These are phyloP conservation scores for Glomus cerebriforme DNA, from an alignment of 192 early-diverging fungal genomes.

Conservation along the genomic window DNA sequence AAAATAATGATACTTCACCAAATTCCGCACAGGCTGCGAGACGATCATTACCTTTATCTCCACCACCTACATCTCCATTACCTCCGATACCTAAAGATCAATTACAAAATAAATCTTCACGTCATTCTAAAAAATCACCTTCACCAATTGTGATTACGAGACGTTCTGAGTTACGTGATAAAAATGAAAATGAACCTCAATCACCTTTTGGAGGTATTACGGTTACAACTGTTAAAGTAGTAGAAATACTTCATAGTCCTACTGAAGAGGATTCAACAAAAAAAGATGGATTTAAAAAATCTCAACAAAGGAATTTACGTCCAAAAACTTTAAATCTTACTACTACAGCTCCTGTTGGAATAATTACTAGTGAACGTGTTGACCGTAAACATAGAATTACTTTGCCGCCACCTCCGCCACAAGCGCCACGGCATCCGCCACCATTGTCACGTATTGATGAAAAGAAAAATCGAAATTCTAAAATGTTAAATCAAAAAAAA, in stretches of 20 bases:
- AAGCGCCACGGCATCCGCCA: background rate
- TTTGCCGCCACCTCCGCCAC: background rate
- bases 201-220: conserved; percentile 11
- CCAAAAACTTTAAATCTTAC: background rate
- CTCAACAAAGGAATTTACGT: background rate
- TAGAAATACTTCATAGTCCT: conserved; percentile 13
- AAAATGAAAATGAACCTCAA: background rate
- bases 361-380: too few relatives aligned
- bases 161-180: background rate
- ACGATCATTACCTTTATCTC: background rate
- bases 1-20: background rate
- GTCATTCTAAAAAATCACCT: background rate
- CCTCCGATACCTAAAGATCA: background rate
- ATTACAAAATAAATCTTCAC: background rate
- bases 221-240: conserved; percentile 6
- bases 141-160: background rate
- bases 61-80: background rate
- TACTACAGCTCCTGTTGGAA: background rate
- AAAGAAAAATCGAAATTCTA: background rate
- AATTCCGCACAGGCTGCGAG: background rate
- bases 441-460: background rate
- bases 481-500: background rate
- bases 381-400: background rate
- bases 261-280: background rate
- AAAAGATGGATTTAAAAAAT: background rate